Base-by-base conservation (phyloP, 305 asterid genomes). In the Solanum hybrid region DNA sequence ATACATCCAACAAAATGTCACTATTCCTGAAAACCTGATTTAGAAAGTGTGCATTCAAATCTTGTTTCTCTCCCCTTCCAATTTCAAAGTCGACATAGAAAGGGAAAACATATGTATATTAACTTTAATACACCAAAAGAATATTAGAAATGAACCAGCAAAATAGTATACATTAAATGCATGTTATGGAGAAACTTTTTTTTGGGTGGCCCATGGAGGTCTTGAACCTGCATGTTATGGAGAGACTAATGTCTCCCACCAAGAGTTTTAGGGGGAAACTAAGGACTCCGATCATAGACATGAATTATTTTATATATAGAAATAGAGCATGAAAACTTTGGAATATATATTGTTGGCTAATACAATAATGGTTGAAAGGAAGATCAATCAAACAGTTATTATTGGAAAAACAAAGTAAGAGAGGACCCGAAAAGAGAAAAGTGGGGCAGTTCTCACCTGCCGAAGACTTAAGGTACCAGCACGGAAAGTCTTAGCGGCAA, bases 401-500 rank as follows among this genome's bases (percentile, higher is more conserved):
- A 40, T 81, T 27, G 24, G 66, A 69, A 86, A 38, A 26, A 86
- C 31, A 15, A 36, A 12, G 37, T 86, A 75, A 86, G 24, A 69
- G 66, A 17, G 82, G 64, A 29, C 45, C 76, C 78, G 17, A 29
- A 60, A 32, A 73, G 85, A 88, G 78, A 77, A 27, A 31, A 35
- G 19, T 12, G 73, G 71, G 56, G 85, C 87, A 81, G 90, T 86
- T 72, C 93, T 79, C 86, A 96, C 99, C 99, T 97, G 99, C 91
- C 98, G 95, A 88, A 98, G 99, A 92, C 96, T 96, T 60, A 91
- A 78, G 90, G 99, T 93, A 88, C 99, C 99, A 81, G 99, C 99
- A 89, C 98, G 99, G 93, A 94, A 98, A 69, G 99, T 98, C 94
- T 98, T 95, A 34, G 99, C 99, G 89, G 99, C 98, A 89, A 98